phyloP scores from a whole-genome alignment of 129 eudicot genomes.

The Helianthus tuberosus region DNA sequence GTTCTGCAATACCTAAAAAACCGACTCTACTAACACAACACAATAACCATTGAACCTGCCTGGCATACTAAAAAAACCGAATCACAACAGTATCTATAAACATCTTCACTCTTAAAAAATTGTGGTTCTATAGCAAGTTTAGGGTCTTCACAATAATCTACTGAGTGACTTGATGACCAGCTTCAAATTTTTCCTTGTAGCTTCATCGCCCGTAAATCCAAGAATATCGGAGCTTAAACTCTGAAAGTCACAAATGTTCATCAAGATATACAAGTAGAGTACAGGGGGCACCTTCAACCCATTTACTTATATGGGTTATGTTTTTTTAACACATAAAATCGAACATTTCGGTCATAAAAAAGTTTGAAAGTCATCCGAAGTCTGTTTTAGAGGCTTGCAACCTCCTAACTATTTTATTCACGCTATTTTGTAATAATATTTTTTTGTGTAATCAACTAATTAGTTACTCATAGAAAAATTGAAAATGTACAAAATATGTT shows the following conservation, averaged over 20 bases:
- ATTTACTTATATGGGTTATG: neutral
- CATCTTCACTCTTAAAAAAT: conserved; percentile 20
- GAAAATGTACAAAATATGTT: neutral
- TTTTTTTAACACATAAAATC: neutral
- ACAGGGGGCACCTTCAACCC: neutral
- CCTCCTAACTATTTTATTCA: neutral
- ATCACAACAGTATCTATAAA: conserved; percentile 26
- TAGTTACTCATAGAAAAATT: neutral
- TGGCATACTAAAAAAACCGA: conserved; percentile 17
- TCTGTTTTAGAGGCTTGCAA: too few relatives aligned
- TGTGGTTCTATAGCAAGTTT: conserved; percentile 5
- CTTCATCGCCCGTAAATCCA: conserved; percentile 93
- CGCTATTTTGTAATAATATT: neutral
- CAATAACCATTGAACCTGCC: conserved; percentile 6
- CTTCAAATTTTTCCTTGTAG: conserved; percentile 77
- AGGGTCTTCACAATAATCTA: conserved; percentile 54
- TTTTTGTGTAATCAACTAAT: neutral
- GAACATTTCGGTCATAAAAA: neutral
- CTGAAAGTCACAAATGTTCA: conserved; percentile 37
- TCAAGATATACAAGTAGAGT: neutral
- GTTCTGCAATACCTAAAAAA: conserved; percentile 23
- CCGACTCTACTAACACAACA: conserved; percentile 34
- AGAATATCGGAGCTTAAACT: conserved; percentile 80
- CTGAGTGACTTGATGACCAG: conserved; percentile 79
- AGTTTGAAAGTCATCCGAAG: neutral